Evolutionary conservation across 768 basidiomycete genomes (phyloP).

Genomic region (Omphalotus guepiniiformis): DNA sequence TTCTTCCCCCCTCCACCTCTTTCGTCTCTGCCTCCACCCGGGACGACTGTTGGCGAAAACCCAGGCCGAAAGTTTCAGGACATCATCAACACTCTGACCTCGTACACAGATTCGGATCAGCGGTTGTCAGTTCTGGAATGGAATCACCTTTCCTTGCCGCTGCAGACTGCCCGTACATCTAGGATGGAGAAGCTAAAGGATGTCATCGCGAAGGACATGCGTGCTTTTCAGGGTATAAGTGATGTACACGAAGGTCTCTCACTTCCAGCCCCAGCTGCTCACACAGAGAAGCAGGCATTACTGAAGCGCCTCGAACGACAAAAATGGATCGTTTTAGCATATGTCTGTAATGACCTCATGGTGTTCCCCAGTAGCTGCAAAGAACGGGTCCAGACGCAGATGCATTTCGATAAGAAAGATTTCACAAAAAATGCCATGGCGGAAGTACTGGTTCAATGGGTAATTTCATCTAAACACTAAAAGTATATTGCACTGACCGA

Average conservation of each 20-base stretch:
- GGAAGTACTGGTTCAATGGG: background rate
- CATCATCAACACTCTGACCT: background rate
- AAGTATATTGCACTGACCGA: background rate
- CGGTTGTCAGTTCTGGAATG: background rate
- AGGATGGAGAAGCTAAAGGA: background rate
- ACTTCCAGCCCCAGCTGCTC: background rate
- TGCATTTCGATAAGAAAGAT: background rate
- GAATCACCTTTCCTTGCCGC: background rate
- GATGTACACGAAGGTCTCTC: background rate
- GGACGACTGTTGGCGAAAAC: background rate
- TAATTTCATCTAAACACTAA: background rate
- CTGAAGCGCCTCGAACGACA: background rate
- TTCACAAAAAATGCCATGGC: background rate
- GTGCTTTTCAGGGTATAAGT: background rate
- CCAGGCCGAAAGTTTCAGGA: background rate
- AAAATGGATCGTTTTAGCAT: background rate
- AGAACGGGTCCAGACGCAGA: background rate
- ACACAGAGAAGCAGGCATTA: background rate
- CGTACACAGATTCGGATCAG: background rate
- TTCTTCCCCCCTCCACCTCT: background rate
- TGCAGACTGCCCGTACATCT: background rate
- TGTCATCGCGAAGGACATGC: background rate
- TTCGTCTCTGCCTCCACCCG: background rate
- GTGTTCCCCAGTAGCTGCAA: background rate
- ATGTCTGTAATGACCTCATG: slow-evolving; percentile 2